A percentile compares a stretch with the other conserved stretches of the same genome.
These are phyloP conservation scores for Acanthamoeba castellanii DNA, from an alignment of 208 protist genomes.

Conservation along the genomic window DNA sequence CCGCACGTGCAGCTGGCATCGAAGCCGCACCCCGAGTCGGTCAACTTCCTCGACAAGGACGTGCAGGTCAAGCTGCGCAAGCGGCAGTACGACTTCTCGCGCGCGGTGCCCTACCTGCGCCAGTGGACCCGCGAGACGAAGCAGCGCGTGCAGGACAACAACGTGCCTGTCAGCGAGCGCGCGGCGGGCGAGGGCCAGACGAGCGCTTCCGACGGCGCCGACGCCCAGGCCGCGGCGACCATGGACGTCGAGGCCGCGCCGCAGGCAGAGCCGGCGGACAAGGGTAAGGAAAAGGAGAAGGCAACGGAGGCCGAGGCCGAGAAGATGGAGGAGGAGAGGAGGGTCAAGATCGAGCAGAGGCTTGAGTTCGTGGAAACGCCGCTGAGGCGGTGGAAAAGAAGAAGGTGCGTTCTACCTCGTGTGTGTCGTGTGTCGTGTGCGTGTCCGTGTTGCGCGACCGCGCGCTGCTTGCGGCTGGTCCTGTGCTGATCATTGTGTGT, in stretches of 20 bases:
- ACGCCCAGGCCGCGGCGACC: background rate
- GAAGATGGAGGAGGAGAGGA: background rate
- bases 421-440: too few species aligned
- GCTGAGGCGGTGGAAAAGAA: conserved; percentile 53
- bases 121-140: background rate
- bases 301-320: background rate
- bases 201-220: background rate
- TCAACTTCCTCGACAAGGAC: conserved; percentile 38
- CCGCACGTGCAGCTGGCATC: background rate
- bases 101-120: background rate
- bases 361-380: background rate
- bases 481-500: background rate
- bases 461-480: background rate
- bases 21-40: background rate
- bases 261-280: background rate
- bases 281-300: conserved; percentile 1
- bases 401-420: conserved; percentile 10
- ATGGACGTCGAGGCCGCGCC: background rate
- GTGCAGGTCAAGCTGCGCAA: conserved; percentile 7
- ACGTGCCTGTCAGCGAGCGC: background rate
- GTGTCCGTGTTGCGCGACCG: too few species aligned
- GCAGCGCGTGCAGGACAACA: conserved; percentile 14
- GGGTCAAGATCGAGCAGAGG: background rate
- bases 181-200: background rate
- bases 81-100: background rate